These are phyloP conservation scores for Colletotrichum liaoningense DNA, from an alignment of 2,329 filamentous ascomycete species.

Conservation along the genomic window DNA sequence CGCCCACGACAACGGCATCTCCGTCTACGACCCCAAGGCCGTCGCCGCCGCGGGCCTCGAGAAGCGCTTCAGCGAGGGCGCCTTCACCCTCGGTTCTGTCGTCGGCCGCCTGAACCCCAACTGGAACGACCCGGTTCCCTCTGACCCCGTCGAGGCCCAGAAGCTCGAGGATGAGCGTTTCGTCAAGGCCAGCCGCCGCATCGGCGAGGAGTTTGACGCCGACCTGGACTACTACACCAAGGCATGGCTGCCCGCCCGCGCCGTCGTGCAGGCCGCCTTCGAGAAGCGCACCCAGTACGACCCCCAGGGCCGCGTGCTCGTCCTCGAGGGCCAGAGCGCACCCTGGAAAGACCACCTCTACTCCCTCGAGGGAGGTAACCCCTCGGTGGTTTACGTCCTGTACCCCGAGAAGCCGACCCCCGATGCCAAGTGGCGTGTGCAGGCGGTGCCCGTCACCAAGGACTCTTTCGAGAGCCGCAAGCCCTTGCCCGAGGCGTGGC, in stretches of 20 bases:
- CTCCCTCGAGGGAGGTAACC: slow-evolving; percentile 76
- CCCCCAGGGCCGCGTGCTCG: slow-evolving; percentile 80
- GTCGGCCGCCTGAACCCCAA: slow-evolving; percentile 84
- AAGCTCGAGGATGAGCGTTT: slow-evolving; percentile 86
- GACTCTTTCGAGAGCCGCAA: slow-evolving; percentile 94
- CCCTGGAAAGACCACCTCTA: slow-evolving; percentile 99
- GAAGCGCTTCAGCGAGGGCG: slow-evolving; percentile 86
- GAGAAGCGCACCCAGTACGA: slow-evolving; percentile 75
- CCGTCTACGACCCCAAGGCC: slow-evolving; percentile 78
- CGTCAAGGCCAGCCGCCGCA: slow-evolving; percentile 79
- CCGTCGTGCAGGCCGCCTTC: slow-evolving; percentile 82
- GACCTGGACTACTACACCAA: slow-evolving; percentile 81
- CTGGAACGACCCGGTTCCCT: slow-evolving; percentile 75
- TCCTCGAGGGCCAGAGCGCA: slow-evolving; percentile 80
- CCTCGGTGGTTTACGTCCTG: slow-evolving; percentile 81
- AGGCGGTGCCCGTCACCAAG: slow-evolving; percentile 86
- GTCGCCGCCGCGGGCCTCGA: slow-evolving; percentile 77
- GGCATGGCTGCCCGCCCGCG: slow-evolving; percentile 89
- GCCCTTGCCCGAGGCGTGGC: slow-evolving; percentile 90
- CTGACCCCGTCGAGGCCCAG: slow-evolving; percentile 70
- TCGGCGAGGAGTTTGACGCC: slow-evolving; percentile 88
- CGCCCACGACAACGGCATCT: slow-evolving; percentile 97
- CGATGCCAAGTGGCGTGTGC: slow-evolving; percentile 90
- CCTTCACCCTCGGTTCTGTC: slow-evolving; percentile 86
- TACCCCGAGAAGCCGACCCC: slow-evolving; percentile 86